Evolutionary conservation across 345 rosid genomes (phyloP).

Genomic region (Euphorbia pulcherrima): DNA sequence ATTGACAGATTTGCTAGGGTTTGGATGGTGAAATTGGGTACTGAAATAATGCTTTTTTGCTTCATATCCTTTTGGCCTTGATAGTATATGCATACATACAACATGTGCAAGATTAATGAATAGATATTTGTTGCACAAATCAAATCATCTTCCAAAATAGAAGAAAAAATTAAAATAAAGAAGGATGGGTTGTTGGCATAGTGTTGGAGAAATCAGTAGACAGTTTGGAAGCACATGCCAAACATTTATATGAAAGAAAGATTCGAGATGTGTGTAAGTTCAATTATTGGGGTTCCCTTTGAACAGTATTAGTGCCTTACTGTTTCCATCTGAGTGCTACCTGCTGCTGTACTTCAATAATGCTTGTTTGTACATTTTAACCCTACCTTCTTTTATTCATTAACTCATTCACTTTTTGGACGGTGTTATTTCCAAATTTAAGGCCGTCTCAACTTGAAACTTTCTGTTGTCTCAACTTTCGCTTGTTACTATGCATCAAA

Average conservation of each 20-base stretch:
- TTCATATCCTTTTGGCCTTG: background rate
- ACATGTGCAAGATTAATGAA: background rate
- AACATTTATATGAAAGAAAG: background rate
- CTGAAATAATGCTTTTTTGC: too few relatives aligned
- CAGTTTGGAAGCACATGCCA: background rate
- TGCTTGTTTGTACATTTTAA: background rate
- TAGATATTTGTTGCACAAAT: background rate
- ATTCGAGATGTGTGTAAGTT: background rate
- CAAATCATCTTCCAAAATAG: background rate
- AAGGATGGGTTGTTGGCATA: background rate
- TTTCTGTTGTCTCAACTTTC: too few relatives aligned
- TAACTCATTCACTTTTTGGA: too few relatives aligned
- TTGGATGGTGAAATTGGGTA: too few relatives aligned
- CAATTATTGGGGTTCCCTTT: background rate
- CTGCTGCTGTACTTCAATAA: background rate
- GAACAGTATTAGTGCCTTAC: background rate
- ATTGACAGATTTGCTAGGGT: too few relatives aligned
- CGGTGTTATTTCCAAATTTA: too few relatives aligned
- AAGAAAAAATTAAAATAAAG: background rate
- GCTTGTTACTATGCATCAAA: too few relatives aligned
- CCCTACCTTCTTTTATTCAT: background rate
- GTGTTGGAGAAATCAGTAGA: background rate
- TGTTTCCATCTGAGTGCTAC: background rate
- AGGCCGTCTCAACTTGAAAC: too few relatives aligned
- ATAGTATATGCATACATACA: background rate